Conservation (phyloP, 176 grass and related monocot species). For the Bonia amplexicaulis region DNA sequence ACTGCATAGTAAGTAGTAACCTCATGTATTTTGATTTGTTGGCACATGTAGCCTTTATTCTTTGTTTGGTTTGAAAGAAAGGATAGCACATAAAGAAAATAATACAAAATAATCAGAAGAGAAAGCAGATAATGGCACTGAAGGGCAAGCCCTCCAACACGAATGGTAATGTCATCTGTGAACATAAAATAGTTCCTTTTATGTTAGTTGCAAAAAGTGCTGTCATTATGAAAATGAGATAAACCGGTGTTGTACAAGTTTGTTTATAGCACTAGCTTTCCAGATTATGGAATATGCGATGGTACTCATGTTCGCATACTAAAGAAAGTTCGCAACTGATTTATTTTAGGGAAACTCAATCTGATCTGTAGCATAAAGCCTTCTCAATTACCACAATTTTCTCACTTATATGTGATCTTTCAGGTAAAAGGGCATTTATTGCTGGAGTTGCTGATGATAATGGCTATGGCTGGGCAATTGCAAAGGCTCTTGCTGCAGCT, state of each 20-base stretch:
- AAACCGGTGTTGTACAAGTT: not conserved
- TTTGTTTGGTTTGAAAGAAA: no score
- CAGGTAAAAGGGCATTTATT: slow-evolving; percentile 98
- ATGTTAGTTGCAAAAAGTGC: not conserved
- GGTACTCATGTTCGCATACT: not conserved
- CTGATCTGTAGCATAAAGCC: not conserved
- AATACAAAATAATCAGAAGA: no score
- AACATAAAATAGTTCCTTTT: not conserved
- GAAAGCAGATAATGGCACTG: no score
- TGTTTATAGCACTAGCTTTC: not conserved
- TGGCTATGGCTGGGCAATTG: slow-evolving; percentile 99
- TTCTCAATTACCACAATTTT: not conserved
- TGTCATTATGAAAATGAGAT: not conserved
- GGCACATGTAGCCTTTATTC: no score
- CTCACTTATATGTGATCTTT: slow-evolving; percentile 13
- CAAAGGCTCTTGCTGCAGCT: slow-evolving; percentile 92
- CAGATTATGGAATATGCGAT: not conserved
- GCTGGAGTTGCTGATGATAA: slow-evolving; percentile 98
- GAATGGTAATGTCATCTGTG: not conserved
- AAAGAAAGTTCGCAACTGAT: not conserved
- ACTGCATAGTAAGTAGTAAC: not conserved
- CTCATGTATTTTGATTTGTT: no score
- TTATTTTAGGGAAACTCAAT: not conserved
- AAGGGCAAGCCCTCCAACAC: no score
- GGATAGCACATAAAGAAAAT: no score